Percentiles rank a stretch among this genome's conserved stretches.
phyloP scores from a whole-genome alignment of 2,329 filamentous ascomycete genomes.

The Microsporum canis region DNA sequence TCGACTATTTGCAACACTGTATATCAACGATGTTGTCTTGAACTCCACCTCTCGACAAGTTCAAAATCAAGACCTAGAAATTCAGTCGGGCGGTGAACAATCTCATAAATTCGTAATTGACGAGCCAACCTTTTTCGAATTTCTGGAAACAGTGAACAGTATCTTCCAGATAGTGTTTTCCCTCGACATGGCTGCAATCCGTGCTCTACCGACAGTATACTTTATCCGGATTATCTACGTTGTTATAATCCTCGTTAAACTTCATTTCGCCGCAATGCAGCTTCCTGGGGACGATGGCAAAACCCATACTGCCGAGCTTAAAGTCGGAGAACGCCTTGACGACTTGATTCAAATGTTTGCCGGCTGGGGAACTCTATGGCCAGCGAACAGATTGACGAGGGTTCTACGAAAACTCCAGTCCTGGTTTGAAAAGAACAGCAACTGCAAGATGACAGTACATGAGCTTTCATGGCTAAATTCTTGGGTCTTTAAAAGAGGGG shows the following conservation, averaged over 20 bases:
- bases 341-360: conserved; percentile 1
- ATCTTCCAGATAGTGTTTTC: background rate
- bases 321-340: background rate
- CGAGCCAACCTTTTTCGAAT: background rate
- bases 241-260: background rate
- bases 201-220: background rate
- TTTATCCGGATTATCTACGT: background rate
- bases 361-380: background rate
- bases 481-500: background rate
- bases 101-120: background rate
- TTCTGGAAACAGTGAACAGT: background rate
- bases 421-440: background rate
- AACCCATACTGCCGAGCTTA: background rate
- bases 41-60: background rate
- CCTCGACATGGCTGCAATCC: background rate
- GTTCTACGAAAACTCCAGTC: background rate
- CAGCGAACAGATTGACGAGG: background rate
- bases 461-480: conserved; percentile 4
- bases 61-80: background rate
- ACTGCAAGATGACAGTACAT: background rate
- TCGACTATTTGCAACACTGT: background rate
- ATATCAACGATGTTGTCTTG: background rate
- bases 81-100: background rate
- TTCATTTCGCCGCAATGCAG: background rate
- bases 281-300: background rate